Conservation (phyloP, 2,329 filamentous ascomycete genomes). For the Botrytis tulipae region DNA sequence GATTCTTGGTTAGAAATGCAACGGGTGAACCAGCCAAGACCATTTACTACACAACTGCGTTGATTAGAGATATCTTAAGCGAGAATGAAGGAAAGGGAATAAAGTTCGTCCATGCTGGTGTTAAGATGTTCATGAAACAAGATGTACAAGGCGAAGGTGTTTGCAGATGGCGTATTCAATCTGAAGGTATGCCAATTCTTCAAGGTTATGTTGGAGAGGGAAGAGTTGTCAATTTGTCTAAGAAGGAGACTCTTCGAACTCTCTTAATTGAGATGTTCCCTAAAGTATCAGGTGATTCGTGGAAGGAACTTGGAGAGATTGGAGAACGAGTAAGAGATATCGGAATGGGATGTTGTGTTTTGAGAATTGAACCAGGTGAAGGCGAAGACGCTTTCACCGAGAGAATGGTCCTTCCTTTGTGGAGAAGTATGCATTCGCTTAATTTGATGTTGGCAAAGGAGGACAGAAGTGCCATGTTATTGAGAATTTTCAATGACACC, state of each 20-base stretch:
- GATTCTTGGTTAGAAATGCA: slow-evolving; percentile 95
- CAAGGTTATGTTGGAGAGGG: slow-evolving; percentile 83
- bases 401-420: slow-evolving; percentile 84
- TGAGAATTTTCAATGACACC: slow-evolving; percentile 87
- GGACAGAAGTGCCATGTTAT: slow-evolving; percentile 86
- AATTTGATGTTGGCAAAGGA: slow-evolving; percentile 99
- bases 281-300: slow-evolving; percentile 72
- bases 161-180: slow-evolving; percentile 93
- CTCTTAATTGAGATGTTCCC: slow-evolving; percentile 97
- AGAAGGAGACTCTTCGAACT: slow-evolving; percentile 75
- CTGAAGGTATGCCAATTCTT: slow-evolving; percentile 86
- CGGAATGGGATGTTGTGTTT: slow-evolving; percentile 86
- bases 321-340: slow-evolving; percentile 78
- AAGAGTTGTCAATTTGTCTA: slow-evolving; percentile 70
- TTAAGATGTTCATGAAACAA: slow-evolving; percentile 99
- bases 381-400: slow-evolving; percentile 63
- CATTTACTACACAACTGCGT: slow-evolving; percentile 89
- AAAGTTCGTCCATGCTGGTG: slow-evolving; percentile 93
- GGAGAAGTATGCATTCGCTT: slow-evolving; percentile 87
- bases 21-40: slow-evolving; percentile 85
- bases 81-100: slow-evolving; percentile 88
- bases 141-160: slow-evolving; percentile 83
- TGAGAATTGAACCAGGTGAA: slow-evolving; percentile 73
- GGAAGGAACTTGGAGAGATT: slow-evolving; percentile 79
- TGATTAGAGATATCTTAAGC: slow-evolving; percentile 80